Evolutionary conservation across 345 rosid species (phyloP).

Genomic region (Barbarea vulgaris): DNA sequence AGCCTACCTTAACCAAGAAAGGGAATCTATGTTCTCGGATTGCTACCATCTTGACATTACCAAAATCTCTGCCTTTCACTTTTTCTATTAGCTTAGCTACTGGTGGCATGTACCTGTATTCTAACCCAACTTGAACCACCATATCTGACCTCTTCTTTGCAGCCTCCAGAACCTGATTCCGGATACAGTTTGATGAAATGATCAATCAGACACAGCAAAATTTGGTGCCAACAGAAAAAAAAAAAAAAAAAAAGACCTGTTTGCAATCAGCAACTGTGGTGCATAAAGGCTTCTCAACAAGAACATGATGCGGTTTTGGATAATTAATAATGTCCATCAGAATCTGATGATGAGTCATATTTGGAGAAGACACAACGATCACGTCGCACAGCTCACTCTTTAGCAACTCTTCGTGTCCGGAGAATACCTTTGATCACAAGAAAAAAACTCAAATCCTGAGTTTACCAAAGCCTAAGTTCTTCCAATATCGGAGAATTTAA

Average conservation of each 20-base stretch:
- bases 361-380: slow-evolving; percentile 81
- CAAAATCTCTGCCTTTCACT: slow-evolving; percentile 70
- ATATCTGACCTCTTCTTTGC: slow-evolving; percentile 77
- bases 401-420: slow-evolving; percentile 74
- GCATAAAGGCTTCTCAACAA: slow-evolving; percentile 96
- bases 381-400: slow-evolving; percentile 84
- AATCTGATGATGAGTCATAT: slow-evolving; percentile 89
- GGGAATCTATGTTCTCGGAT: slow-evolving; percentile 93
- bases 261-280: slow-evolving; percentile 84
- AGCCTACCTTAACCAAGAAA: slow-evolving; percentile 94
- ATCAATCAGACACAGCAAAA: neutral
- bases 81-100: slow-evolving; percentile 82
- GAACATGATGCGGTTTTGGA: slow-evolving; percentile 80
- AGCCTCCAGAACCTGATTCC: slow-evolving; percentile 69
- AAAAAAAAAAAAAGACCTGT: slow-evolving; percentile 54
- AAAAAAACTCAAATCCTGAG: neutral
- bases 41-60: slow-evolving; percentile 85
- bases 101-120: slow-evolving; percentile 94
- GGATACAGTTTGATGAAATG: neutral
- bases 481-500: neutral
- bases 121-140: slow-evolving; percentile 92
- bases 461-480: neutral
- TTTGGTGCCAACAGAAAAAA: neutral
- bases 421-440: slow-evolving; percentile 57
- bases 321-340: slow-evolving; percentile 78